Base-by-base conservation (phyloP, 129 eudicot species). In the Artemisia tridentata region DNA sequence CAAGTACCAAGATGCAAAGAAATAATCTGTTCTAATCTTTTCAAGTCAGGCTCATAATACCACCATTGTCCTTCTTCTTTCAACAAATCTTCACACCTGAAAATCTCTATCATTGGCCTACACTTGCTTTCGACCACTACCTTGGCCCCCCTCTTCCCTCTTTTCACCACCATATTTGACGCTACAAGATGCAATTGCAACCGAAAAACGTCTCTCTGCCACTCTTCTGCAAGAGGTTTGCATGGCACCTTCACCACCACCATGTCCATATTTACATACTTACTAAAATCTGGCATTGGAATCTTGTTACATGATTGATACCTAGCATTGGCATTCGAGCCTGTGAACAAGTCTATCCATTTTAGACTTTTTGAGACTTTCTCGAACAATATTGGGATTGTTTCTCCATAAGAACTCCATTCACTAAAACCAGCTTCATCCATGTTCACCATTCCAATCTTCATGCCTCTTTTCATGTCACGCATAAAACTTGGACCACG, bases 31-130 rank as follows among this genome's bases (percentile, higher is more conserved):
- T 83, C 86, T 80, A 92, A 77, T 65, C 74, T 82, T 54, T 27
- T 78, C 56, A 78, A 69, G 11, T 92, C 84, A 31, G 88, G 82
- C 67, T 71, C 72, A 81, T 80, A 92, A 64, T 71, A 78, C 98
- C 96, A 92, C 98, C 98, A 92, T 46, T 89, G 86, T 19, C 90
- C 95, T 8, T 87, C 95, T 49, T 81, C 41, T 15, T 29, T 71
- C 74, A 84, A 78, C 96, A 85, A 59, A 67, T 86, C 96, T 31
- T 81, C 85, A 60, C 96, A 92, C 79, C 90, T 68, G 69, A 92
- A 89, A 58, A 92, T 15, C 85, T 92, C 98, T 80, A 83, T 16
- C 98, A 89, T 89, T 7, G 96, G 95, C 95, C 82, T 76, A 66
- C 96, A 89, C 77, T 81, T 65, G 67, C 98, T 92, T 80, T 85